These are phyloP conservation scores for Ustilago crameri DNA, from an alignment of 1,284 basidiomycete genomes.

Conservation along the genomic window DNA sequence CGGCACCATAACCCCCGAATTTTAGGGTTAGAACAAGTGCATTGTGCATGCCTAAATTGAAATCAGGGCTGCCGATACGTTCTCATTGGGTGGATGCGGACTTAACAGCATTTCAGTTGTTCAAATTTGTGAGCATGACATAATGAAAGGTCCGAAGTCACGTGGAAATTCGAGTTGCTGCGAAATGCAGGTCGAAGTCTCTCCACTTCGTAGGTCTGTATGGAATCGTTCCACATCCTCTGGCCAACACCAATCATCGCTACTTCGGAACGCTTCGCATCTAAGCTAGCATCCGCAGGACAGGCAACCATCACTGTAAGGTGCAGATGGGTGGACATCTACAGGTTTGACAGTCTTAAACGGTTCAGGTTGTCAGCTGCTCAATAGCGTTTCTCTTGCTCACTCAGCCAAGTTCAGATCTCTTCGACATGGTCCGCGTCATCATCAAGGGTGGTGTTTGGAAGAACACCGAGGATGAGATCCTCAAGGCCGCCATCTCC, in stretches of 20 bases:
- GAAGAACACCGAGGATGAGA: constrained; percentile 69
- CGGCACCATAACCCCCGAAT: no score
- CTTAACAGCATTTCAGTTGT: no score
- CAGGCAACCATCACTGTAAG: background rate
- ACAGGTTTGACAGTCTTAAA: no score
- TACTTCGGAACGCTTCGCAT: no score
- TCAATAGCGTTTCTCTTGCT: background rate
- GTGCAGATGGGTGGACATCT: no score
- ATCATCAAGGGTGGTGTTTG: constrained; percentile 68
- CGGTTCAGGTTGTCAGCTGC: background rate
- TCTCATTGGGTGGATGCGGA: no score
- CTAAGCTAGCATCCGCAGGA: no score
- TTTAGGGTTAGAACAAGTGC: no score
- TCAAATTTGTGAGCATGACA: constrained; percentile 13
- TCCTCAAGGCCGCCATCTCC: constrained; percentile 68
- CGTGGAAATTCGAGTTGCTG: no score
- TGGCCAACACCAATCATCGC: background rate
- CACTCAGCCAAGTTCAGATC: background rate
- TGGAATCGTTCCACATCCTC: background rate
- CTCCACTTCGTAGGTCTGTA: background rate
- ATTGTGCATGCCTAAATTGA: no score
- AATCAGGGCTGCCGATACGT: no score
- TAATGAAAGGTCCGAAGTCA: background rate
- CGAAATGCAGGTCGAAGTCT: background rate
- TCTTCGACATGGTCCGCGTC: constrained; percentile 61